Evolutionary conservation across 257 asterid species (phyloP).

Genomic region (Plectranthus barbatus): DNA sequence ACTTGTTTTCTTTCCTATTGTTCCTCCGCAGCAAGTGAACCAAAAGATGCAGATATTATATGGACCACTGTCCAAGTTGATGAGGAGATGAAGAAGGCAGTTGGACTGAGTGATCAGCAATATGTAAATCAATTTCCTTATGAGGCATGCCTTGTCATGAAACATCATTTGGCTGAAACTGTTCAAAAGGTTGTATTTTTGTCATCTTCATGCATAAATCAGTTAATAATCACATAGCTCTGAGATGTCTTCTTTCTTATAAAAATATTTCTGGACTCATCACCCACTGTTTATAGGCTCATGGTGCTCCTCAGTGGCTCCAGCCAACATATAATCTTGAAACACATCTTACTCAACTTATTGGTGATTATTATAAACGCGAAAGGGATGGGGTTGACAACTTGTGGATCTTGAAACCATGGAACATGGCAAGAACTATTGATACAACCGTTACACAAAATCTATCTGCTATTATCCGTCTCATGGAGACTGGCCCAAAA

Average conservation of each 20-base stretch:
- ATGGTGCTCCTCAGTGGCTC: conserved; percentile 84
- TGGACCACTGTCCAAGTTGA: conserved; percentile 89
- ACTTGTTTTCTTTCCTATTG: conserved; percentile 2
- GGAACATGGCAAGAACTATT: conserved; percentile 99
- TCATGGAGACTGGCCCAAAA: conserved; percentile 98
- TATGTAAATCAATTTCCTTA: conserved; percentile 85
- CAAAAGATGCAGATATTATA: conserved; percentile 83
- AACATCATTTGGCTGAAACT: conserved; percentile 91
- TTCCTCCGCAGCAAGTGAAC: conserved; percentile 63
- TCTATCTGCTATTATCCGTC: conserved; percentile 79
- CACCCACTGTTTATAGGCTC: conserved; percentile 42
- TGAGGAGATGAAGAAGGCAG: conserved; percentile 71
- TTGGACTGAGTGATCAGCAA: conserved; percentile 73
- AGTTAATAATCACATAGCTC: conserved; percentile 1
- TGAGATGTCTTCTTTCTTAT: background rate
- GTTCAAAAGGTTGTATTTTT: conserved; percentile 56
- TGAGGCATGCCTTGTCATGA: conserved; percentile 96
- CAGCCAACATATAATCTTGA: conserved; percentile 97
- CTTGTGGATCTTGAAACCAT: conserved; percentile 93
- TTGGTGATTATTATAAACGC: conserved; percentile 66
- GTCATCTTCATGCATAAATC: background rate
- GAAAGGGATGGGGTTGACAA: conserved; percentile 60
- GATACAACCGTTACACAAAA: conserved; percentile 78
- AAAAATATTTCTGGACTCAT: conserved; percentile 13
- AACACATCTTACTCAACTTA: conserved; percentile 71